Conservation (phyloP, 441 rosid genomes). For the Pelargonium citronellum region DNA sequence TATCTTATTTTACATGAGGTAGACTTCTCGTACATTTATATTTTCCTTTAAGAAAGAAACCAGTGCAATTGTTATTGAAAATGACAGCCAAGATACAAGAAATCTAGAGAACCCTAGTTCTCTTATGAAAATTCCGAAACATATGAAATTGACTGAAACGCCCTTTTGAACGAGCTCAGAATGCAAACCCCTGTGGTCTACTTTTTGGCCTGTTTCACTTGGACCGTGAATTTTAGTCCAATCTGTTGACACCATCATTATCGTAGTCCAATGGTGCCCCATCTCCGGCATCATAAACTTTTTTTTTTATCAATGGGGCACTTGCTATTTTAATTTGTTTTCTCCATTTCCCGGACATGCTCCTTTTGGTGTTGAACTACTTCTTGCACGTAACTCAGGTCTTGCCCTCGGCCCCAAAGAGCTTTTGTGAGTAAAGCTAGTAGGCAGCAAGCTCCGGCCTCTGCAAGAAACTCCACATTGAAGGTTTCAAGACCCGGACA, state of each 20-base stretch:
- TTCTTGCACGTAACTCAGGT: constrained; percentile 32
- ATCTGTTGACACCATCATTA: no score
- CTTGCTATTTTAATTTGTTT: background rate
- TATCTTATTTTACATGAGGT: constrained; percentile 81
- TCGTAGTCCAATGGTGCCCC: no score
- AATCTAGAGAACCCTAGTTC: no score
- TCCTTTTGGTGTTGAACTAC: no score
- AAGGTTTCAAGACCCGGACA: constrained; percentile 36
- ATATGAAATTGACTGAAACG: no score
- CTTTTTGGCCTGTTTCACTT: no score
- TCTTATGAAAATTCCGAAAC: no score
- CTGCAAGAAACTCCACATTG: constrained; percentile 26
- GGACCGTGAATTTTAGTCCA: no score
- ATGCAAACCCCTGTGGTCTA: background rate
- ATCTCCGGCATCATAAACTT: no score
- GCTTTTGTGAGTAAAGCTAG: constrained; percentile 29
- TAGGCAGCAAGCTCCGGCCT: constrained; percentile 25
- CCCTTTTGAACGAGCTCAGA: background rate
- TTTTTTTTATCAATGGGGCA: no score
- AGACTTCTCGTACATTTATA: constrained; percentile 9
- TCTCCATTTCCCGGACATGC: background rate
- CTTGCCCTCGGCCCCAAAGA: constrained; percentile 58
- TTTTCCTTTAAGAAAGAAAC: background rate
- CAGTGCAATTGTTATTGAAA: no score
- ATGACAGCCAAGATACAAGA: no score